Conservation (phyloP, 257 asterid species). For the Apocynum venetum region DNA sequence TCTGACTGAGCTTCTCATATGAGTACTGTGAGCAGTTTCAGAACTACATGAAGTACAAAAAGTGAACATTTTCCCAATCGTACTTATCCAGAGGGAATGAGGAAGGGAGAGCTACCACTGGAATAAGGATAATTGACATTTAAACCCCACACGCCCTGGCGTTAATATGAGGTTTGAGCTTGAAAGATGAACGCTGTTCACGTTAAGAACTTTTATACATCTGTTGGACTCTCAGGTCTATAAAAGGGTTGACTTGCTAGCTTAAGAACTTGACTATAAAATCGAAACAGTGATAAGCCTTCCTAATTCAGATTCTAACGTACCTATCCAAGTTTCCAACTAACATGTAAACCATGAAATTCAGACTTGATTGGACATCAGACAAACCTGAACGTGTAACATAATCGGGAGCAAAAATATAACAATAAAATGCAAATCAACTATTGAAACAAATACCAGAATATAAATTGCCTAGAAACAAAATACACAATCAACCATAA, state of each 20-base stretch:
- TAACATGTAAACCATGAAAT: neutral
- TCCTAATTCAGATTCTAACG: neutral
- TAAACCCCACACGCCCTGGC: neutral
- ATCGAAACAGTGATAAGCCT: too few relatives aligned
- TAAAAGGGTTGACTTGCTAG: neutral
- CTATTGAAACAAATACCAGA: neutral
- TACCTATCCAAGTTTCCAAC: neutral
- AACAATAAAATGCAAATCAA: neutral
- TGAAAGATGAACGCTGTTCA: too few relatives aligned
- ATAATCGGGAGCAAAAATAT: neutral
- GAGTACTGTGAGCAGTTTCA: neutral
- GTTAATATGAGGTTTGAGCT: neutral
- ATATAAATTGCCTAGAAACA: neutral
- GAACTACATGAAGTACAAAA: neutral
- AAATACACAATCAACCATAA: neutral
- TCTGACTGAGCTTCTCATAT: neutral
- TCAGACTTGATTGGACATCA: neutral
- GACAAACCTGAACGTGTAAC: neutral
- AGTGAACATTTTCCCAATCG: neutral
- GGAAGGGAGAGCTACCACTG: neutral
- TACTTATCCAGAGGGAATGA: neutral
- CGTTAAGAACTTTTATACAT: neutral
- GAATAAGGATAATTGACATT: neutral
- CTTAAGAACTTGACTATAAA: neutral
- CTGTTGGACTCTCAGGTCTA: neutral